Conservation (phyloP, 345 rosid genomes). For the Lumnitzera racemosa region DNA sequence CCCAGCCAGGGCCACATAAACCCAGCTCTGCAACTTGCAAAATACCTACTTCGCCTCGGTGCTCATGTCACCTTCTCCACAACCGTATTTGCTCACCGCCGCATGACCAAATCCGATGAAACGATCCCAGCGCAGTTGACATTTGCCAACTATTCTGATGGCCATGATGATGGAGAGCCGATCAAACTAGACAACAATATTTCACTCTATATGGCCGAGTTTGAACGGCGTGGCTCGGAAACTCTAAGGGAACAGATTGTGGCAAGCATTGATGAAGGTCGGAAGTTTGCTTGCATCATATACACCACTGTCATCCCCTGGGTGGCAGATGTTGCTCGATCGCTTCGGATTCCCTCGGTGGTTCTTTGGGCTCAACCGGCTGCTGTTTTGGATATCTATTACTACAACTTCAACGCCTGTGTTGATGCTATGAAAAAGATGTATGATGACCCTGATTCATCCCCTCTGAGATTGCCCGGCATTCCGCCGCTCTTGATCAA, state of each 20-base stretch:
- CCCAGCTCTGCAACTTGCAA: constrained; percentile 48
- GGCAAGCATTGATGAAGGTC: background rate
- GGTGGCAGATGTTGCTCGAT: constrained; percentile 46
- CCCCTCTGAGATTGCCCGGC: constrained; percentile 28
- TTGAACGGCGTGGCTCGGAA: constrained; percentile 9
- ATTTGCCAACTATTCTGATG: constrained; percentile 40
- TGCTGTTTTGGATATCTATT: constrained; percentile 43
- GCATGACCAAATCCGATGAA: constrained; percentile 21
- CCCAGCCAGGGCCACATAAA: constrained; percentile 61
- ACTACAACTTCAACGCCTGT: constrained; percentile 43
- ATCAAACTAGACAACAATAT: constrained; percentile 15
- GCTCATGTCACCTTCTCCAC: constrained; percentile 39
- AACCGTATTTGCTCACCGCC: constrained; percentile 26
- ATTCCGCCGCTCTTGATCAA: constrained; percentile 24
- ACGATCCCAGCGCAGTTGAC: constrained; percentile 22
- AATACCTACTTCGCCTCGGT: constrained; percentile 39
- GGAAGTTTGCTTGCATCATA: constrained; percentile 7
- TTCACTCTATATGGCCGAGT: constrained; percentile 6
- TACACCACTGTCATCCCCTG: constrained; percentile 18
- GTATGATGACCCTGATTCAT: constrained; percentile 6
- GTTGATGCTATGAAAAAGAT: constrained; percentile 15
- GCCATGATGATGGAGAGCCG: constrained; percentile 36
- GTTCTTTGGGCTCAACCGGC: constrained; percentile 67
- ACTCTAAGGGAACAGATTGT: constrained; percentile 16
- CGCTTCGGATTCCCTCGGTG: constrained; percentile 21